These are phyloP conservation scores for Ehretia macrophylla DNA, from an alignment of 257 asterid species.

Conservation along the genomic window DNA sequence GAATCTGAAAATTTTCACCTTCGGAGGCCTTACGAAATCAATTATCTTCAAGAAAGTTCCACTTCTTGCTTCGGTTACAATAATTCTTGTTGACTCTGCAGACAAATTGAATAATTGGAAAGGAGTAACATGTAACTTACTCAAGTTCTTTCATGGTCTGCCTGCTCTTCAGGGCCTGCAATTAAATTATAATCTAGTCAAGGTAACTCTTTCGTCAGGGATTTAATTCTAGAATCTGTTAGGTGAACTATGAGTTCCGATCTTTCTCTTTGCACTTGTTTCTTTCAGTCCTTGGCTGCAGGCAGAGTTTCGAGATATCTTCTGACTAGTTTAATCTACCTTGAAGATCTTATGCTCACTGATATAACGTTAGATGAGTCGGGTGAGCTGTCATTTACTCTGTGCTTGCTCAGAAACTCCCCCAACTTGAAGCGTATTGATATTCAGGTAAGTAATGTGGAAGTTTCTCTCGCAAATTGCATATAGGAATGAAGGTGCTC, in stretches of 20 bases:
- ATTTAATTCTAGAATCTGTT: too few relatives aligned
- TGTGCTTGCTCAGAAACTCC: constrained; percentile 19
- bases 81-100: too few relatives aligned
- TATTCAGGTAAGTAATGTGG: not conserved
- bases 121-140: too few relatives aligned
- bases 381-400: constrained; percentile 3
- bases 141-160: constrained; percentile 6
- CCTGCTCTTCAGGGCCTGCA: constrained; percentile 12
- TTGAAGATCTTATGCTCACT: constrained; percentile 2
- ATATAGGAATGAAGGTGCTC: too few relatives aligned
- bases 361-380: constrained; percentile 1
- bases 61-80: not conserved
- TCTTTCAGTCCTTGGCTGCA: constrained; percentile 1
- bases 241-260: too few relatives aligned
- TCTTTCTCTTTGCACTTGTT: constrained; percentile 1
- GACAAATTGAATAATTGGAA: too few relatives aligned
- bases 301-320: not conserved
- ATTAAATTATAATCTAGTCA: constrained; percentile 1
- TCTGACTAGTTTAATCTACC: constrained; percentile 3
- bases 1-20: too few relatives aligned
- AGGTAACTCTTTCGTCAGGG: constrained; percentile 7
- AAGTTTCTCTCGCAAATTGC: not conserved
- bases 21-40: not conserved
- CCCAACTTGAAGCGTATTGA: constrained; percentile 13
- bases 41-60: not conserved